A percentile compares a stretch with the other conserved stretches of the same genome.
phyloP scores from a whole-genome alignment of 139 green algal species.

The Tetradesmus lagerheimii region DNA sequence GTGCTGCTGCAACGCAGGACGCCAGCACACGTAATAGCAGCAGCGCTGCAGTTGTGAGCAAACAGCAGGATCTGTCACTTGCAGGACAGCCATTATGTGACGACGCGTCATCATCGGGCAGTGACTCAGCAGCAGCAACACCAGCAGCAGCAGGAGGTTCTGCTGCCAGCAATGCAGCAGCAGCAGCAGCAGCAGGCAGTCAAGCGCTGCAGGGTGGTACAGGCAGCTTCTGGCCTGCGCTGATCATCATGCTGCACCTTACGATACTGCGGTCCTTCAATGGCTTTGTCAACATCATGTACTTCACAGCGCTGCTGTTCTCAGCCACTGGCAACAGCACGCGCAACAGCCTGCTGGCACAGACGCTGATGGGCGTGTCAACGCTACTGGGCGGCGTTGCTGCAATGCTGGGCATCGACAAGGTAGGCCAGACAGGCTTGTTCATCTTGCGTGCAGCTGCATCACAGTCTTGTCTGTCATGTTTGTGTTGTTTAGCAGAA shows the following conservation, averaged over 20 bases:
- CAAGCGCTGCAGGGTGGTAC: not conserved
- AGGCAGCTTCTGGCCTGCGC: constrained; percentile 3
- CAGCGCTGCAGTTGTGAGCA: not conserved
- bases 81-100: no score
- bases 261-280: not conserved
- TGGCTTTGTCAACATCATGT: constrained; percentile 34
- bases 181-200: not conserved
- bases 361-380: constrained; percentile 16
- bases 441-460: no score
- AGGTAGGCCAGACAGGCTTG: not conserved
- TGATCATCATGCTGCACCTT: constrained; percentile 14
- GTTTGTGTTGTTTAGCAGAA: no score
- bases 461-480: no score
- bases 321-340: constrained; percentile 27
- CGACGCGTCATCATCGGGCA: not conserved
- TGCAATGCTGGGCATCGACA: constrained; percentile 21
- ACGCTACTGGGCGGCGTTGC: not conserved
- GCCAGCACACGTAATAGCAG: not conserved
- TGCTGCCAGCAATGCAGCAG: not conserved
- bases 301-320: constrained; percentile 30
- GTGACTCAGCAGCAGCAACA: not conserved
- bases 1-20: not conserved
- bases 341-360: constrained; percentile 15
- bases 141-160: not conserved
- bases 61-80: not conserved